These are phyloP conservation scores for Alternaria infectoria DNA, from an alignment of 2,329 filamentous ascomycete genomes.

Conservation along the genomic window DNA sequence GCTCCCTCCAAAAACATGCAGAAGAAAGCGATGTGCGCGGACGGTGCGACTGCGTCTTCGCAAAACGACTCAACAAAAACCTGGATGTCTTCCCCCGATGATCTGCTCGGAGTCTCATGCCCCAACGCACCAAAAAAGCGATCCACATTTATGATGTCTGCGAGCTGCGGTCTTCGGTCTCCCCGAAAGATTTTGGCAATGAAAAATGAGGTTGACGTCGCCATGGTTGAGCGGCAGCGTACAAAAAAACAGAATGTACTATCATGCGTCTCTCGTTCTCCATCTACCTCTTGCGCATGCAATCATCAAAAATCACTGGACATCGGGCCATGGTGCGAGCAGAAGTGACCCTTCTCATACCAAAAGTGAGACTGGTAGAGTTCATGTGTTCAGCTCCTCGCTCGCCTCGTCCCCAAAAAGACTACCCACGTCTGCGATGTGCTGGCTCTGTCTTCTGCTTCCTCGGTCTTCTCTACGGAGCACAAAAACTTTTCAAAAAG, in stretches of 20 bases:
- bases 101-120: background rate
- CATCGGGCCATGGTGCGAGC: background rate
- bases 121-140: too few relatives aligned
- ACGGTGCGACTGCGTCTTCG: background rate
- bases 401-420: background rate
- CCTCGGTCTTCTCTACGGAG: background rate
- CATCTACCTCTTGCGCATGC: background rate
- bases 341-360: rapidly evolving
- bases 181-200: background rate
- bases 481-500: too few relatives aligned
- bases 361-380: background rate
- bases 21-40: too few relatives aligned
- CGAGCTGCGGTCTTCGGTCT: background rate
- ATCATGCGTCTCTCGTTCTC: background rate
- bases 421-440: background rate
- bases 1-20: too few relatives aligned
- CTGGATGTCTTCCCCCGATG: rapidly evolving
- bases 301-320: background rate
- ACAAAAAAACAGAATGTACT: background rate
- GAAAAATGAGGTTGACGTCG: rapidly evolving
- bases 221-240: background rate
- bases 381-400: background rate
- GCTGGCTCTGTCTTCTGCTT: background rate
- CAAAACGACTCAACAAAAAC: background rate
- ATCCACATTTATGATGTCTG: too few relatives aligned